Base-by-base conservation (phyloP, 2,329 filamentous ascomycete species). In the Aspergillus sp. region DNA sequence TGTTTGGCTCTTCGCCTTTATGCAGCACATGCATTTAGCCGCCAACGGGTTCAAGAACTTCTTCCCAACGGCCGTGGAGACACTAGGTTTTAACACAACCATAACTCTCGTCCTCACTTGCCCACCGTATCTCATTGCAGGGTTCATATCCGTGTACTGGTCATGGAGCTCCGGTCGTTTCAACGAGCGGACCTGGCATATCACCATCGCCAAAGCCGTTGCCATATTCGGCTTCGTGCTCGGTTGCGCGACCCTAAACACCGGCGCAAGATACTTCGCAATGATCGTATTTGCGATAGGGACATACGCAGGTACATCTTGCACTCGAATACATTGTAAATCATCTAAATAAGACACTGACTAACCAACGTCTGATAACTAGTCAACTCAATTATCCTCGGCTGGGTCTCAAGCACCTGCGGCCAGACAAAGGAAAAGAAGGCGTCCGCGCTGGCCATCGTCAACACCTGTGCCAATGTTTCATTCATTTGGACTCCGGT, bases 111-210 rank as follows among this genome's bases (percentile, higher is more conserved):
- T 80, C 2, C 74, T 83, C 4, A 83, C 80, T 4, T 70, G 68
- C 56, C 61, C 61, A 0, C 81, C 82, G 0, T 83, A 81, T 64
- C 71, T 82, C 52, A 71, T 81, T 38, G 80, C 81, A 2, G 80
- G 79, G 15, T 72, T 71, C 0, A 74, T 76, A 2, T 78, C 78
- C 3, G 78, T 83, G 34, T 61, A 75, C 12, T 77, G 78, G n/a
- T 80, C 78, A 2, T 83, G 78, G 77, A 80, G 73, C 54, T 83
- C 80, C 3, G 82, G 80, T 0, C 73, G 75, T 1, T 67, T 78
- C 53, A 68, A 71, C 42, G 68, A 71, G 54, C 63, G 68, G 34
- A 70, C 69, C 15, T 71, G 68, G 67, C 68, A 72, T 56, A 71
- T 71, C 36, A 71, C 68, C 5, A 55, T 47, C 5, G 65, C 66